phyloP scores from a whole-genome alignment of 352 stramenopile genomes.

The Saprolegnia parasitica region DNA sequence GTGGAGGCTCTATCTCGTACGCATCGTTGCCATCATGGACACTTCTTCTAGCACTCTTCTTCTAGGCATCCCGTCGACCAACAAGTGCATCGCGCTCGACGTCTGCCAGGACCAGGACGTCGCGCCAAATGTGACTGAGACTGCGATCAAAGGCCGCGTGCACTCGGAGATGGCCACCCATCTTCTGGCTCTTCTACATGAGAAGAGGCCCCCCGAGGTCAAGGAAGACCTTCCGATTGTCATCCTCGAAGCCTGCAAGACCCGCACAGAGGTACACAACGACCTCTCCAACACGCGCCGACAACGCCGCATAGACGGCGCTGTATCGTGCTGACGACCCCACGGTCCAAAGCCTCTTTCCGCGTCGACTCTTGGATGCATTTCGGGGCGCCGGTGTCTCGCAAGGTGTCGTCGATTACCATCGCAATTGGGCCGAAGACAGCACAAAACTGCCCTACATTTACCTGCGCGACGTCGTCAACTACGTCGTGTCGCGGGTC shows the following conservation, averaged over 20 bases:
- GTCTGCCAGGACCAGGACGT: conserved; percentile 53
- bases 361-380: conserved; percentile 53
- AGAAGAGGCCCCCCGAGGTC: neutral
- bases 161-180: conserved; percentile 39
- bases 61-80: conserved; percentile 54
- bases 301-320: conserved; percentile 26
- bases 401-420: neutral
- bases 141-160: conserved; percentile 48
- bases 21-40: neutral
- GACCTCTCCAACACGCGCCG: neutral
- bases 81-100: conserved; percentile 63
- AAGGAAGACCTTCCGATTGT: conserved; percentile 30
- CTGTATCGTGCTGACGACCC: conserved; percentile 38
- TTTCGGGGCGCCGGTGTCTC: conserved; percentile 48
- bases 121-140: conserved; percentile 29
- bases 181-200: conserved; percentile 31
- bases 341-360: conserved; percentile 47
- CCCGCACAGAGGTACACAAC: conserved; percentile 31
- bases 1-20: conserved; percentile 55
- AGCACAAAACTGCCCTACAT: conserved; percentile 28
- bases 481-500: conserved; percentile 39
- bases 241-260: conserved; percentile 49
- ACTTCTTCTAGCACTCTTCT: neutral
- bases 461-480: conserved; percentile 35
- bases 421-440: conserved; percentile 34